Conservation (phyloP, 805 yeast genomes). For the Kregervanrija fluxuum region DNA sequence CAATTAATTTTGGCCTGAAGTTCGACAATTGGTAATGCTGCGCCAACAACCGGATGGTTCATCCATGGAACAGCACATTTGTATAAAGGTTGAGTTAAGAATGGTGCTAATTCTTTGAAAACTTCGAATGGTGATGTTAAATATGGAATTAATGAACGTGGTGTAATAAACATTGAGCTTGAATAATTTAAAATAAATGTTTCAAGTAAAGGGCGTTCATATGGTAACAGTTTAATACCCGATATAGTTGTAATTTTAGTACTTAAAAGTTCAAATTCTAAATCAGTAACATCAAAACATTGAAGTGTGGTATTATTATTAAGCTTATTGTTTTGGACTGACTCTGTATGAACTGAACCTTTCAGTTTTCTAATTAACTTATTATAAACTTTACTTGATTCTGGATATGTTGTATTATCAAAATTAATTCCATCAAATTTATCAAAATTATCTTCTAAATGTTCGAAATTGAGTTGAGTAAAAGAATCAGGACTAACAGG, state of each 20-base stretch:
- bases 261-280: not conserved
- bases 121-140: constrained; percentile 37
- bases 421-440: too few relatives aligned
- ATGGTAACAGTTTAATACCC: constrained; percentile 6
- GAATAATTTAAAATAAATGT: constrained; percentile 39
- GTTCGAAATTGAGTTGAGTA: too few relatives aligned
- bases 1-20: constrained; percentile 31
- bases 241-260: too few relatives aligned
- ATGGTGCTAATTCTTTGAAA: constrained; percentile 24
- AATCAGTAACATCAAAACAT: not conserved
- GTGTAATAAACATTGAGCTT: constrained; percentile 28
- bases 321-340: too few relatives aligned
- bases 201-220: constrained; percentile 35
- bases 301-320: too few relatives aligned
- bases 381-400: too few relatives aligned
- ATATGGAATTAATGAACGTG: constrained; percentile 18
- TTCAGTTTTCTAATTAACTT: too few relatives aligned
- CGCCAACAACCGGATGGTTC: constrained; percentile 36
- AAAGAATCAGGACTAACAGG: too few relatives aligned
- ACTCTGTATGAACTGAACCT: too few relatives aligned
- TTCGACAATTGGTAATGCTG: constrained; percentile 32
- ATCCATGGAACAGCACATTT: constrained; percentile 29
- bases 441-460: too few relatives aligned
- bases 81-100: constrained; percentile 29
- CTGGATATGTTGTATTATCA: too few relatives aligned